Percentiles rank a stretch among this genome's conserved stretches.
These are phyloP conservation scores for Pachysandra terminalis DNA, from an alignment of 164 flowering plant species.

Conservation along the genomic window DNA sequence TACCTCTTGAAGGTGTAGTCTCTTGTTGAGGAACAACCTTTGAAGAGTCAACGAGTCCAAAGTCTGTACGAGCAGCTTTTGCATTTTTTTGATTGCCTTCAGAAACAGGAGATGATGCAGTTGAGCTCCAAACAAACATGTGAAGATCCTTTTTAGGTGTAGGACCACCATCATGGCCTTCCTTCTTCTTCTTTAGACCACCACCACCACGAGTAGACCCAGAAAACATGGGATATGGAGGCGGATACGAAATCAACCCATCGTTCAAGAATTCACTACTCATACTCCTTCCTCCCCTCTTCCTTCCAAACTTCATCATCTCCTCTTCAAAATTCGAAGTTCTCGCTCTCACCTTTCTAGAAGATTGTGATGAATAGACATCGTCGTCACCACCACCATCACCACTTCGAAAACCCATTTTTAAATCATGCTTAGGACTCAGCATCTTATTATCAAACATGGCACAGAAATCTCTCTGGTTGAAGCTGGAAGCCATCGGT, in stretches of 20 bases:
- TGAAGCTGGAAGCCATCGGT: conserved; percentile 66
- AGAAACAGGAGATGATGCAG: conserved; percentile 61
- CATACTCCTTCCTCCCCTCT: conserved; percentile 42
- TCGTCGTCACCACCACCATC: conserved; percentile 27
- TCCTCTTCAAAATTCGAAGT: conserved; percentile 64
- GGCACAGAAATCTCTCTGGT: conserved; percentile 54
- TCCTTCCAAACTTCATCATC: conserved; percentile 31
- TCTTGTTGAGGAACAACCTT: conserved; percentile 30
- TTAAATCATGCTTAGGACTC: conserved; percentile 51
- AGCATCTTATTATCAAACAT: conserved; percentile 53
- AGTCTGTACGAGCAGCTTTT: conserved; percentile 34
- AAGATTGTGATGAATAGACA: conserved; percentile 50
- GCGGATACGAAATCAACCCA: conserved; percentile 34
- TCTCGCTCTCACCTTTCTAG: conserved; percentile 55
- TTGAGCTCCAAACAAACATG: conserved; percentile 81
- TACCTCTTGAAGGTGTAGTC: conserved; percentile 30
- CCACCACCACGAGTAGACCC: conserved; percentile 11
- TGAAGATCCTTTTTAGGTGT: conserved; percentile 44
- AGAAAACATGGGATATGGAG: conserved; percentile 41
- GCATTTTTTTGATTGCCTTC: conserved; percentile 38
- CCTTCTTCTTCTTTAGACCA: conserved; percentile 2
- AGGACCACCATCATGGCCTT: conserved; percentile 9
- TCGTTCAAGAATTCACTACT: conserved; percentile 50
- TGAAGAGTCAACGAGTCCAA: conserved; percentile 23
- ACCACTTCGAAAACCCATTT: conserved; percentile 14